These are phyloP conservation scores for Borovskyia barvae DNA, from an alignment of 208 protist species.

Conservation along the genomic window DNA sequence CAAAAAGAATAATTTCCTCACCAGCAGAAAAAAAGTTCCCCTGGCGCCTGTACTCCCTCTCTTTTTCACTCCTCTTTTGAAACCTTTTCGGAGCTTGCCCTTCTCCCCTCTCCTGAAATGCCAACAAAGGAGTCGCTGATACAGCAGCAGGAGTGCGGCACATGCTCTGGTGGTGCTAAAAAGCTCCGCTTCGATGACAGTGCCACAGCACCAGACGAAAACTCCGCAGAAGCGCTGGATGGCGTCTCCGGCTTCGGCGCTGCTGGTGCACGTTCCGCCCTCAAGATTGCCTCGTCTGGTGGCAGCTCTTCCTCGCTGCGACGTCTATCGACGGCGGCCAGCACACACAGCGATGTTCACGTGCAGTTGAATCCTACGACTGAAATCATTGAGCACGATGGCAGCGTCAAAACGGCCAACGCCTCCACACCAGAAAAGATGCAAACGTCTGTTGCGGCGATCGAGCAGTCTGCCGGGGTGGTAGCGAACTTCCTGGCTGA, in stretches of 20 bases:
- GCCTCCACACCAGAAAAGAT: neutral
- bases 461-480: slow-evolving; percentile 18
- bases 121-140: too few species aligned
- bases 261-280: slow-evolving; percentile 12
- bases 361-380: slow-evolving; percentile 34
- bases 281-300: slow-evolving; percentile 6
- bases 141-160: too few species aligned
- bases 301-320: slow-evolving; percentile 20
- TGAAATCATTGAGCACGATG: slow-evolving; percentile 32
- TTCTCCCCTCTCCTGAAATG: too few species aligned
- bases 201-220: neutral
- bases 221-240: neutral
- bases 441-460: neutral
- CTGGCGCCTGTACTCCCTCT: neutral
- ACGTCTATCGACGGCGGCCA: slow-evolving; percentile 11
- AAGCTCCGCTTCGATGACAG: slow-evolving; percentile 29
- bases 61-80: neutral
- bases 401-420: slow-evolving; percentile 20
- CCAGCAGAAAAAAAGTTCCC: neutral
- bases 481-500: slow-evolving; percentile 36
- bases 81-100: too few species aligned
- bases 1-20: too few species aligned
- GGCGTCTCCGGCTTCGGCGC: neutral
- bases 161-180: slow-evolving; percentile 11
- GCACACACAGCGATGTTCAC: slow-evolving; percentile 24